phyloP scores from a whole-genome alignment of 108 stramenopile species.

The Skeletonema tropicum region DNA sequence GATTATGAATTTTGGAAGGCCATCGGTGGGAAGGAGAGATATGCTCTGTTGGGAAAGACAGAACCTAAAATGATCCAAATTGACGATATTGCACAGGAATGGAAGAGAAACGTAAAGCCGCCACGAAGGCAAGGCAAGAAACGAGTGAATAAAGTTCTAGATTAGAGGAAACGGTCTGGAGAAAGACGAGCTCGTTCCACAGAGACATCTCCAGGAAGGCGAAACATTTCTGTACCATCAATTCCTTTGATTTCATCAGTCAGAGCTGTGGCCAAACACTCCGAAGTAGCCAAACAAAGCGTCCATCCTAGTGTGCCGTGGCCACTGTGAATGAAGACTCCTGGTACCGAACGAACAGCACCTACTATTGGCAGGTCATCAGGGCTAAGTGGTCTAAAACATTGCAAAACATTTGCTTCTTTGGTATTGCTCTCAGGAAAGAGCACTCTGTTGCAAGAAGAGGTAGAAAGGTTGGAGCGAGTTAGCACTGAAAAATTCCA shows the following conservation, averaged over 20 bases:
- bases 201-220: conserved; percentile 32
- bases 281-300: conserved; percentile 47
- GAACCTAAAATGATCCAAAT: conserved; percentile 17
- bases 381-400: conserved; percentile 61
- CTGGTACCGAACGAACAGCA: conserved; percentile 28
- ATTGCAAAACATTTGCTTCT: conserved; percentile 34
- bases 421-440: conserved; percentile 34
- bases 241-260: conserved; percentile 31
- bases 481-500: no score
- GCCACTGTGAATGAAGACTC: conserved; percentile 56
- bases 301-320: conserved; percentile 69
- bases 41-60: conserved; percentile 7
- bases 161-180: conserved; percentile 32
- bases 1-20: conserved; percentile 30
- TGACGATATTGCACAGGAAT: conserved; percentile 28
- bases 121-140: conserved; percentile 1
- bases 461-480: no score
- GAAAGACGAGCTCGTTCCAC: conserved; percentile 34
- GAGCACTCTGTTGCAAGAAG: no score
- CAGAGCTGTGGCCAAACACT: conserved; percentile 55
- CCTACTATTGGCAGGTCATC: conserved; percentile 62
- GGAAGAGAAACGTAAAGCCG: conserved; percentile 41
- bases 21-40: conserved; percentile 28
- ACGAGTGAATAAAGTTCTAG: neutral
- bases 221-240: conserved; percentile 5